These are phyloP conservation scores for Castanea sativa DNA, from an alignment of 306 rosid species.

Conservation along the genomic window DNA sequence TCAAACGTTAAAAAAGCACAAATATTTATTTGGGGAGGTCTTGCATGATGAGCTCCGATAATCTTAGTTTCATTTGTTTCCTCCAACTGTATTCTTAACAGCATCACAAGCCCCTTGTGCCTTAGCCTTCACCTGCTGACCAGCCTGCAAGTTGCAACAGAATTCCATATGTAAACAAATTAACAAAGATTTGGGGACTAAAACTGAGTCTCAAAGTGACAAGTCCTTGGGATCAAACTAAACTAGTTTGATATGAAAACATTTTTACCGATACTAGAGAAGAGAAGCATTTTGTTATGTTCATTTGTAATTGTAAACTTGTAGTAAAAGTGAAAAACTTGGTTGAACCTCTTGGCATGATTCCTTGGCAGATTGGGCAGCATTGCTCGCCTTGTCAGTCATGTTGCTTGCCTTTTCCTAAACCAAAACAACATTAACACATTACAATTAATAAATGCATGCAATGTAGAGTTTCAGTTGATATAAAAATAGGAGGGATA, in stretches of 20 bases:
- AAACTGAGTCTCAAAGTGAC: too few relatives aligned
- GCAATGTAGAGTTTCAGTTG: background rate
- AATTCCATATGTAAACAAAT: background rate
- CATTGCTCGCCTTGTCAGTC: constrained; percentile 35
- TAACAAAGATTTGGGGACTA: background rate
- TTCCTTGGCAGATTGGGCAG: constrained; percentile 43
- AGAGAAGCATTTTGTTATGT: background rate
- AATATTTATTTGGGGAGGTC: background rate
- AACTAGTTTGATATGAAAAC: too few relatives aligned
- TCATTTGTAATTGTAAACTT: background rate
- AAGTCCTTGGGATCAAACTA: background rate
- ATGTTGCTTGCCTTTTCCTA: constrained; percentile 45
- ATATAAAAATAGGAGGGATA: background rate
- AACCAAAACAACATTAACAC: background rate
- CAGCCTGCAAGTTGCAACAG: constrained; percentile 24
- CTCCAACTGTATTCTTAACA: constrained; percentile 20
- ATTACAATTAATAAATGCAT: background rate
- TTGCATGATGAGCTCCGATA: background rate
- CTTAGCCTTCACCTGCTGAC: constrained; percentile 31
- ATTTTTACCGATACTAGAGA: too few relatives aligned
- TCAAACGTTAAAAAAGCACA: background rate
- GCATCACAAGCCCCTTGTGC: constrained; percentile 32
- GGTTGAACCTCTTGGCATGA: constrained; percentile 38
- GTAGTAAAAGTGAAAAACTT: background rate
- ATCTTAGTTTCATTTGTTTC: constrained; percentile 19